Evolutionary conservation across 1,139 yeast species (phyloP), one percentile per base, ranked within the genome.

Genomic region (Geotrichum armillariae): DNA sequence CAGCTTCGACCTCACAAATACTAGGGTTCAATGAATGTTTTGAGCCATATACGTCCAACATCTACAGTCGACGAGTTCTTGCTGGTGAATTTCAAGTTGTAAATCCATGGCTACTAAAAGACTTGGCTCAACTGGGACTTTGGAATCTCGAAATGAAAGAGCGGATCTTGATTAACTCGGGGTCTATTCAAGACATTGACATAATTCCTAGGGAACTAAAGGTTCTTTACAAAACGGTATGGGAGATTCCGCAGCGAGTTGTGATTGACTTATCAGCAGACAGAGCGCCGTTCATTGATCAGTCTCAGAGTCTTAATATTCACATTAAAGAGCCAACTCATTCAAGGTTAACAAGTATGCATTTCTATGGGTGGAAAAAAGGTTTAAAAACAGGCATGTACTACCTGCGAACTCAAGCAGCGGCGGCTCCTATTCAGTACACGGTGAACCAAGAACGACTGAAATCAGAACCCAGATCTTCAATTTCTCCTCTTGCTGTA

Each of bases 321-420:
- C 83, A 83, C 69, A 71, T 88, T 68, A 46, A 48, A 66, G 80
- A 83, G 52, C 97, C 97, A 45, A 87, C 97, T 1, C 83, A 87
- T 83, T 94, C 95, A 56, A 91, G 91, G 68, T 76, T 91, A 58
- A 91, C 98, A n/a, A 80, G 91, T 62, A 90, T 91, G 93, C 98
- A 91, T 66, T 88, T 88, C 69, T 85, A 87, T 66, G 94, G 94
- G 22, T 89, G 96, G 96, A 79, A 80, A 66, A 82, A 79, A 69
- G 96, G 96, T 22, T 76, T 89, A 63, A 89, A 89, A 72, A 89
- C 96, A 1, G 96, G 96, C 51, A 86, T 88, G 90, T 89, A 89
- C 71, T 88, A 88, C 69, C 72, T 89, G 61, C 74, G 96, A 65
- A 87, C 95, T 0, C 89, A 83, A 66, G 93, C 95, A n/a, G 95